phyloP scores from a whole-genome alignment of 495 filamentous ascomycete genomes.

The Penicillium taxi region DNA sequence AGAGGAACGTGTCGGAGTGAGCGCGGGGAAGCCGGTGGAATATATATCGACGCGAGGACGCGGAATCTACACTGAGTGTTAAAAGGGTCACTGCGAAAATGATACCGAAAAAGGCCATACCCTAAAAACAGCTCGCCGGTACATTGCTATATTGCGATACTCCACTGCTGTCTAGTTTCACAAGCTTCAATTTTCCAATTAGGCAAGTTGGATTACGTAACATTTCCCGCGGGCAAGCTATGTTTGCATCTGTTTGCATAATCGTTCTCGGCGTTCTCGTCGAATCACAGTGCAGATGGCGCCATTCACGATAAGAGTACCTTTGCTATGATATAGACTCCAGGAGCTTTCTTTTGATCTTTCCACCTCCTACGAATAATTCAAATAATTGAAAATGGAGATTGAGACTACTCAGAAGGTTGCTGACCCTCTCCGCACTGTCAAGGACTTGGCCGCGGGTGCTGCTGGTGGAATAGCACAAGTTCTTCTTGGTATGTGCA shows the following conservation, averaged over 20 bases:
- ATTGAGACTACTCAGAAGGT: conserved; percentile 33
- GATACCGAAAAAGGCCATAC: conserved; percentile 13
- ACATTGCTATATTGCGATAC: conserved; percentile 21
- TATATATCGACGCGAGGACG: conserved; percentile 26
- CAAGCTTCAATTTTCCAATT: conserved; percentile 1
- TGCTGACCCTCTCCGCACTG: conserved; percentile 45
- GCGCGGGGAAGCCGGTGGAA: conserved; percentile 15
- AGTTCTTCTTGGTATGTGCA: conserved; percentile 77
- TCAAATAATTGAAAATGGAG: no score
- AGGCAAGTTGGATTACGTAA: conserved; percentile 10
- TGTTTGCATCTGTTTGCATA: conserved; percentile 17
- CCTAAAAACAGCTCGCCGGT: conserved; percentile 30
- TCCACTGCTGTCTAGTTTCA: conserved; percentile 14
- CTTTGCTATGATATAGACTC: conserved; percentile 27
- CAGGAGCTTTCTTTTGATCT: conserved; percentile 2
- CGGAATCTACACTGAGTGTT: conserved; percentile 13
- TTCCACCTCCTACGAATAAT: neutral
- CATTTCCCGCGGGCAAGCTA: conserved; percentile 24
- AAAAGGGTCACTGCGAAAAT: neutral
- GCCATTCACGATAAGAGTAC: conserved; percentile 19
- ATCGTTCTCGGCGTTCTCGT: conserved; percentile 18
- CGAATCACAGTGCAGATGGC: conserved; percentile 29
- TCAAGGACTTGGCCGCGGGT: conserved; percentile 88
- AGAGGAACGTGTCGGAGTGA: conserved; percentile 13
- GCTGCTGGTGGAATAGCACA: conserved; percentile 90